Evolutionary conservation across 2,329 filamentous ascomycete species (phyloP).

Genomic region (Amesomyces nigricolor): DNA sequence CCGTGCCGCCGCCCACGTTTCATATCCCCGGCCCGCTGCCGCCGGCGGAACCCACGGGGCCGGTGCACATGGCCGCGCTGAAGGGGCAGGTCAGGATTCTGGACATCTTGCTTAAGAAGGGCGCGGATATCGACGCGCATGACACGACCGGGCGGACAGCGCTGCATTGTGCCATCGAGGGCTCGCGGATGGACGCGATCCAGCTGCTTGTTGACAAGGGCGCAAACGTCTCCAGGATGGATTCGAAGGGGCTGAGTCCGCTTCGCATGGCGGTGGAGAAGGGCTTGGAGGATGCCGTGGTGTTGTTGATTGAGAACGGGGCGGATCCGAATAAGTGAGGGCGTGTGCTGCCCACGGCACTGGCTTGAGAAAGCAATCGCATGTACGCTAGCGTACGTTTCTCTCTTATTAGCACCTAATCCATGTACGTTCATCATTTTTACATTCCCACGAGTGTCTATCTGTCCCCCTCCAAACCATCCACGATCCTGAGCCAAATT

Average conservation of each 20-base stretch:
- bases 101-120: constrained; percentile 21
- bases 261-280: constrained; percentile 22
- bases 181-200: constrained; percentile 15
- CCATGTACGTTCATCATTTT: no score
- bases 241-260: constrained; percentile 17
- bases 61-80: constrained; percentile 22
- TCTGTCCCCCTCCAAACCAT: no score
- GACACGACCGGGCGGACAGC: constrained; percentile 21
- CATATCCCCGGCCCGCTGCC: constrained; percentile 15
- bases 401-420: no score
- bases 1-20: constrained; percentile 20
- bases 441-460: no score
- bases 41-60: constrained; percentile 14
- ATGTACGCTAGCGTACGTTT: no score
- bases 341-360: no score
- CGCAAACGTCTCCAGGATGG: constrained; percentile 14
- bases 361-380: no score
- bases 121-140: constrained; percentile 18
- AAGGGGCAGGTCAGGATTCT: constrained; percentile 23
- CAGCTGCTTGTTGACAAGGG: constrained; percentile 19
- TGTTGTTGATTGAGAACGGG: constrained; percentile 22
- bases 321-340: constrained; percentile 21
- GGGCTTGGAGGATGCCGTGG: constrained; percentile 23
- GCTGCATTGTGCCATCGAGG: constrained; percentile 23
- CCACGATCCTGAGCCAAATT: no score